Base-by-base conservation (phyloP, 345 rosid species). In the Citrus medica region DNA sequence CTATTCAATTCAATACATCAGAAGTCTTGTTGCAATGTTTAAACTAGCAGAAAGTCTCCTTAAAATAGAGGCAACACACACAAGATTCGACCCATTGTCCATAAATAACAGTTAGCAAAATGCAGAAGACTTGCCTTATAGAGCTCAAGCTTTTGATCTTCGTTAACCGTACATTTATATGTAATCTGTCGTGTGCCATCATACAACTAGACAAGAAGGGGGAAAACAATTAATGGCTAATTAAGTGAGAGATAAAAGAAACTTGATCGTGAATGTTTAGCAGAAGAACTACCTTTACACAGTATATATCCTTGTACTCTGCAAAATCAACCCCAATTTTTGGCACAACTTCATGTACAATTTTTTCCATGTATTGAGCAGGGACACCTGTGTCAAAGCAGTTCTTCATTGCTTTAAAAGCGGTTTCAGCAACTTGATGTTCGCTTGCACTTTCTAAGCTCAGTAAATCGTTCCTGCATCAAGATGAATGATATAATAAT, bases 81-180 rank as follows among this genome's bases (percentile, higher is more conserved):
- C 53, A 16, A 30, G 61, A 75, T 46, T 40, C 0, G 12, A 35
- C 12, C 28, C 14, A 75, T 28, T 51, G 4, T 75, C 17, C 27
- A 48, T 4, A 1, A 42, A 65, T n/a, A 28, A 21, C 4, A 1
- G 25, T 48, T n/a, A 1, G 0, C 28, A 8, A 73, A 60, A 10
- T 55, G 61, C 68, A 74, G 58, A 35, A 75, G 71, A 82, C 85
- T 62, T 80, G 46, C 88, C 88, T 88, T 83, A 61, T 83, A 79
- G n/a, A 82, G 79, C 35, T 71, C 67, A 48, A 84, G 86, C 32
- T 66, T 76, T 35, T 82, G 74, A 65, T 80, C 85, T 53, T 76
- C 78, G 35, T 17, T 67, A 3, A 78, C 64, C 10, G 76, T 59
- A 59, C 89, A 88, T 74, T 86, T 88, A 88, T 85, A 88, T 8